Conservation (phyloP, 331 rosid species). For the Prunus yedoensis region DNA sequence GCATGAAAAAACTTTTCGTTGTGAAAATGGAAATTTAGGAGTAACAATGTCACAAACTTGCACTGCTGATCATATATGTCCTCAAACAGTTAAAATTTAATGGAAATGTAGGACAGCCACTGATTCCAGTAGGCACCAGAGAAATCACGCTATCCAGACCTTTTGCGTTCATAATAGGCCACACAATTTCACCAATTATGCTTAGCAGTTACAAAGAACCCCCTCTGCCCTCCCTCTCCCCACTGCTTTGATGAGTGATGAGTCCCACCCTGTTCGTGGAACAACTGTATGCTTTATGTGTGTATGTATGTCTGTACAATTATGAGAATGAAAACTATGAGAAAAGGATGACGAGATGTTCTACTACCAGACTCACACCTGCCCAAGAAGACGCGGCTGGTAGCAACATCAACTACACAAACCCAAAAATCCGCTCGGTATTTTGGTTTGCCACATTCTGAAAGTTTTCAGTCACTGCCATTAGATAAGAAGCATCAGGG, state of each 20-base stretch:
- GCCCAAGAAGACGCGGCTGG: slow-evolving; percentile 86
- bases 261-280: neutral
- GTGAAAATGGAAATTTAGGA: neutral
- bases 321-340: neutral
- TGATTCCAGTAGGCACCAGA: neutral
- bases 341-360: neutral
- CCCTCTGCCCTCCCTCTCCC: neutral
- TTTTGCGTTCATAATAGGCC: neutral
- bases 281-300: neutral
- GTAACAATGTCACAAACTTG: neutral
- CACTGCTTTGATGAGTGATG: neutral
- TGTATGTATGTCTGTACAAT: neutral
- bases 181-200: neutral
- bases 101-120: slow-evolving; percentile 9
- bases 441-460: slow-evolving; percentile 41
- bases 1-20: neutral
- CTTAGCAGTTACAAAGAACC: neutral
- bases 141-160: neutral
- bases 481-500: slow-evolving; percentile 81
- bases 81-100: neutral
- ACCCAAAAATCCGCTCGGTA: slow-evolving; percentile 61
- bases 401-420: slow-evolving; percentile 77
- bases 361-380: slow-evolving; percentile 56
- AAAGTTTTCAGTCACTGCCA: slow-evolving; percentile 79
- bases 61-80: neutral